phyloP scores from a whole-genome alignment of 306 rosid genomes.

The Sicyos edulis region DNA sequence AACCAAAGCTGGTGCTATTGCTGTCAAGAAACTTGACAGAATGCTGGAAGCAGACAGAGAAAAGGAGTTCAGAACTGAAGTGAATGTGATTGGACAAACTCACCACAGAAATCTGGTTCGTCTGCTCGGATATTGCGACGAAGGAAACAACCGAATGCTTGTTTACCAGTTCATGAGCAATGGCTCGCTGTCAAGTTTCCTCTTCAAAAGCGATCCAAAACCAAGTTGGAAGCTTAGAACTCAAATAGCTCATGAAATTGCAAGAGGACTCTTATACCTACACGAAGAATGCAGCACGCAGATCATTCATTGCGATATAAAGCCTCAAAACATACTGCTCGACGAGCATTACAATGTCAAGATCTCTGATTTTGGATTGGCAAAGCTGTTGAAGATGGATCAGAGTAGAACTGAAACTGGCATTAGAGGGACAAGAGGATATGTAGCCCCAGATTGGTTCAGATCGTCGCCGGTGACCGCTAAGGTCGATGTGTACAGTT shows the following conservation, averaged over 20 bases:
- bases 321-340: too few relatives aligned
- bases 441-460: conserved; percentile 18
- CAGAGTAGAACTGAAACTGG: conserved; percentile 18
- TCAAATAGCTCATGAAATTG: conserved; percentile 24
- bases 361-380: conserved; percentile 34
- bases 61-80: conserved; percentile 29
- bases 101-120: conserved; percentile 35
- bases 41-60: conserved; percentile 22
- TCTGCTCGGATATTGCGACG: conserved; percentile 36
- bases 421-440: conserved; percentile 15
- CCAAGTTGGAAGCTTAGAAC: conserved; percentile 33
- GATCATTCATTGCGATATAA: too few relatives aligned
- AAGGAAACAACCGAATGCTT: conserved; percentile 26
- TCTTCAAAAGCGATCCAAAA: conserved; percentile 19
- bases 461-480: background rate
- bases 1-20: conserved; percentile 13
- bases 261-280: background rate
- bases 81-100: conserved; percentile 21
- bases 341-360: conserved; percentile 23
- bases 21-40: conserved; percentile 31
- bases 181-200: conserved; percentile 29
- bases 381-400: conserved; percentile 26
- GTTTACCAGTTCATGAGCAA: conserved; percentile 41
- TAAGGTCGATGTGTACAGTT: conserved; percentile 6
- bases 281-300: too few relatives aligned